Base-by-base conservation (phyloP, 1,139 yeast species). In the Geotrichum bryndzae region DNA sequence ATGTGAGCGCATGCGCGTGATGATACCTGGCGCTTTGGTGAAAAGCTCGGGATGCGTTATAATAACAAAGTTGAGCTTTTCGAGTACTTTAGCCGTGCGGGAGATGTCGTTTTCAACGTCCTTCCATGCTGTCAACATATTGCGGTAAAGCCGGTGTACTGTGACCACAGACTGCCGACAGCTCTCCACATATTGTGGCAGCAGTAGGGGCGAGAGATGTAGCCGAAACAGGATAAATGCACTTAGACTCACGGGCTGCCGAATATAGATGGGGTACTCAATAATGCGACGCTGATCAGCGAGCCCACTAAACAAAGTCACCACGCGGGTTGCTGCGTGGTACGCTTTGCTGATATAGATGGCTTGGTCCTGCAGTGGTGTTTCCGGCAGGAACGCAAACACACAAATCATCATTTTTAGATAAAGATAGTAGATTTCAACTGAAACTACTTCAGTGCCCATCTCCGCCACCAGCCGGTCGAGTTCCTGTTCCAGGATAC, bases 121-220 rank as follows among this genome's bases (percentile, higher is more conserved):
- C 65, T 87, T 86, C 97, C 97, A 91, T 8, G 96, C 91, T 2
- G 94, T 85, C 54, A 90, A 78, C 71, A 94, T 91, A 71, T 91
- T 91, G 73, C 97, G 81, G 73, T 85, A 88, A 58, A 90, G 76
- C 69, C 97, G 80, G 74, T 91, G 97, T 0, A 90, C 96, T 0
- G 97, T 91, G 25, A 91, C 97, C 69, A 91, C 89, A 11, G 95
- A 88, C 74, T 91, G 97, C 67, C 97, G 82, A 1, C 96, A 91
- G 54, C 96, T 87, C 70, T 90, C 96, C 52, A 90, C 85, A 70
- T 87, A 89, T 69, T 85, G 87, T 31, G 88, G 91, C 58, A 87
- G 77, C 59, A 91, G 77, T 66, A 87, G 81, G 7, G 96, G 89
- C 0, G 96, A 87, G 11, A 55, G 35, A 11, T 55, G 57, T 25